Evolutionary conservation across 2,329 filamentous ascomycete genomes (phyloP).

Genomic region (Pyrenophora teres): DNA sequence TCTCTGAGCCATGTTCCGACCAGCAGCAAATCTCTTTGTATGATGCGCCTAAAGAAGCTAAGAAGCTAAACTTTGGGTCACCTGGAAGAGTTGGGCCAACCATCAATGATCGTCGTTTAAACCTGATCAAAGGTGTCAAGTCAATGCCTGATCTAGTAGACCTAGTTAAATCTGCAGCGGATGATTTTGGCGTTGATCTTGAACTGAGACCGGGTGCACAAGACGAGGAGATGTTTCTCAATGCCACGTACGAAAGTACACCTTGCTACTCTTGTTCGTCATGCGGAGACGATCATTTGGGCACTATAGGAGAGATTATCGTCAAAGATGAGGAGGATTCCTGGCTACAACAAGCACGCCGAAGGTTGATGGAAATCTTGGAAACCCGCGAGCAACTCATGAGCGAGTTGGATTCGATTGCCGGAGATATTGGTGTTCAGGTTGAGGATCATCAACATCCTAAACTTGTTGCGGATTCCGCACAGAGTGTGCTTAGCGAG

Average conservation of each 20-base stretch:
- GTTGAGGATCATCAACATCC: constrained; percentile 14
- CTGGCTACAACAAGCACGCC: constrained; percentile 28
- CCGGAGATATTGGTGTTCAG: constrained; percentile 34
- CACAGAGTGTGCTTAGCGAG: background rate
- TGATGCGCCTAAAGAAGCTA: constrained; percentile 25
- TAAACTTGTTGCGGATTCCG: background rate
- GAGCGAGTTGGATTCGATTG: constrained; percentile 37
- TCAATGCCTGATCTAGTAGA: constrained; percentile 44
- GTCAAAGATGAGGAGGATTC: constrained; percentile 19
- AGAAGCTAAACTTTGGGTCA: constrained; percentile 34
- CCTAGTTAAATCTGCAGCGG: constrained; percentile 44
- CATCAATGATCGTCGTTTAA: constrained; percentile 37
- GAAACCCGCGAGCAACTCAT: constrained; percentile 29
- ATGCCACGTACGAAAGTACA: constrained; percentile 27
- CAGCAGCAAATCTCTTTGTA: constrained; percentile 16
- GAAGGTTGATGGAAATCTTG: constrained; percentile 25
- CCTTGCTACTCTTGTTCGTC: constrained; percentile 9
- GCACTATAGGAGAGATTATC: constrained; percentile 7
- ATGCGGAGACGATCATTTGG: background rate
- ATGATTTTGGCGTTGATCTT: constrained; percentile 44
- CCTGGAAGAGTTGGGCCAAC: constrained; percentile 33
- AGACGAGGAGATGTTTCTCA: constrained; percentile 33
- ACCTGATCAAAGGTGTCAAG: constrained; percentile 28
- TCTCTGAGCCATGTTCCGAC: constrained; percentile 9
- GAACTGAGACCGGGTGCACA: constrained; percentile 23